Percentiles rank a stretch among this genome's conserved stretches.
These are phyloP conservation scores for Candida easanensis DNA, from an alignment of 805 yeast species.

Conservation along the genomic window DNA sequence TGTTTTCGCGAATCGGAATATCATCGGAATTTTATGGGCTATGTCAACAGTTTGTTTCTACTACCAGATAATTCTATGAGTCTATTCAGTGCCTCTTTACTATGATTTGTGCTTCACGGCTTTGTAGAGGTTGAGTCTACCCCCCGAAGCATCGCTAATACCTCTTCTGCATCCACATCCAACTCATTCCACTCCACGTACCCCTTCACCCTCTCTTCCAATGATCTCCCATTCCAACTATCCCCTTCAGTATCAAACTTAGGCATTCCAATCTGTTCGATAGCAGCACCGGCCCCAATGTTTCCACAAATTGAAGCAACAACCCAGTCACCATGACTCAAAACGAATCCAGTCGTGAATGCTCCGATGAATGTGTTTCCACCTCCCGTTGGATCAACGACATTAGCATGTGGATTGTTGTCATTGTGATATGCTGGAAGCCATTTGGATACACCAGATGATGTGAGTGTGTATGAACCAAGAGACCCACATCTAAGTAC, in stretches of 20 bases:
- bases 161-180: conserved; percentile 4
- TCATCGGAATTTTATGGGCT: no score
- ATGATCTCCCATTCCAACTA: conserved; percentile 58
- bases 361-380: conserved; percentile 91
- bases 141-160: background rate
- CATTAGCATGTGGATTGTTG: conserved; percentile 34
- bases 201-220: conserved; percentile 41
- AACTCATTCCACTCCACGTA: conserved; percentile 34
- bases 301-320: conserved; percentile 66
- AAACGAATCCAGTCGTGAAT: conserved; percentile 56
- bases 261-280: conserved; percentile 81
- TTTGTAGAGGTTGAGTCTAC: no score
- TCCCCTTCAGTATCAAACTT: conserved; percentile 30
- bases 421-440: conserved; percentile 72
- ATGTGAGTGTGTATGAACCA: conserved; percentile 57
- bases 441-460: conserved; percentile 35
- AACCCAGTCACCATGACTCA: conserved; percentile 44
- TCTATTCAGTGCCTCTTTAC: no score
- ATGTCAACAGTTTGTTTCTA: no score
- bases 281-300: conserved; percentile 75
- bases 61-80: no score
- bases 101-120: no score
- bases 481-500: conserved; percentile 74
- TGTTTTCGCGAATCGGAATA: no score
- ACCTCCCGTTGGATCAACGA: conserved; percentile 92